Conservation (phyloP, 106 monocot genomes). For the Hemerocallis citrina region DNA sequence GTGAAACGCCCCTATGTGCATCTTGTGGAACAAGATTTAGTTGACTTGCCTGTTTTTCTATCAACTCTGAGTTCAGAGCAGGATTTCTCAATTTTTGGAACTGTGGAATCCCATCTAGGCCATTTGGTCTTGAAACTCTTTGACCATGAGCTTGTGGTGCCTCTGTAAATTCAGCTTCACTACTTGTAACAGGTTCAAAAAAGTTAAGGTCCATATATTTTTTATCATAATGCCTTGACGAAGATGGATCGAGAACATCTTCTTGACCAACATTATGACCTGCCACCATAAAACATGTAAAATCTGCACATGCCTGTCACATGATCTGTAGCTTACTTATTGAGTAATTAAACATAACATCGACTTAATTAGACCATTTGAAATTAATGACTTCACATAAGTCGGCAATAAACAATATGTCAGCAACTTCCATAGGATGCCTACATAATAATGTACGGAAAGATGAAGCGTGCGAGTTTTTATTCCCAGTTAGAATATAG, state of each 20-base stretch:
- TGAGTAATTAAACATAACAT: background rate
- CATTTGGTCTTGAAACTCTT: conserved; percentile 17
- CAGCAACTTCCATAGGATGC: no score
- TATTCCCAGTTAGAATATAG: no score
- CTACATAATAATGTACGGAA: no score
- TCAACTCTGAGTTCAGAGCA: conserved; percentile 17
- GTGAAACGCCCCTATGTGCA: conserved; percentile 17
- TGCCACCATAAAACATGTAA: conserved; percentile 9
- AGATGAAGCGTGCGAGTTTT: no score
- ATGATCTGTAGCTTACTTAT: background rate
- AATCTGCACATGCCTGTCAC: background rate
- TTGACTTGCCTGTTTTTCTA: conserved; percentile 15
- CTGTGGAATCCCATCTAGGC: conserved; percentile 11
- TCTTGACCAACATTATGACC: conserved; percentile 22
- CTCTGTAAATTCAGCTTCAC: conserved; percentile 14
- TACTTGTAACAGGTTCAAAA: conserved; percentile 22
- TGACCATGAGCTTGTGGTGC: conserved; percentile 11
- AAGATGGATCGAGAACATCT: conserved; percentile 20
- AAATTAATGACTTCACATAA: background rate
- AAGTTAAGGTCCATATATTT: conserved; percentile 16
- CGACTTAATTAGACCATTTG: background rate
- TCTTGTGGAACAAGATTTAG: conserved; percentile 23
- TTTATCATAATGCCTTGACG: conserved; percentile 22
- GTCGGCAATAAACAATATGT: background rate
- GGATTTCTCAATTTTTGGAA: conserved; percentile 16